Evolutionary conservation across 768 basidiomycete genomes (phyloP).

Genomic region (Suillus americanus): DNA sequence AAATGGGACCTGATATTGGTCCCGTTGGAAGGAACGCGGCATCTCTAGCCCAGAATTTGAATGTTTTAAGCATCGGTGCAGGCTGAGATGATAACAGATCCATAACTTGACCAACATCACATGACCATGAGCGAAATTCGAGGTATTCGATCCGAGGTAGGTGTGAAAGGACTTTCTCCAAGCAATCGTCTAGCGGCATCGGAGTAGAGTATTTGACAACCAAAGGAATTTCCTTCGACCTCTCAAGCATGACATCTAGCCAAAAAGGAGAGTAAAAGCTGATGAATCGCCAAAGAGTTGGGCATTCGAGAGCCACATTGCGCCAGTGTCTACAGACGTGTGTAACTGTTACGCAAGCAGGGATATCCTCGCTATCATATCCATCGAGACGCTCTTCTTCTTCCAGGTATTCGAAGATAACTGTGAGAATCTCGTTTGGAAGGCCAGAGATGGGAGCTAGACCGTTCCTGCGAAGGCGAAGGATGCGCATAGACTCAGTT

Average conservation of each 20-base stretch:
- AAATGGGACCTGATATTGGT: neutral
- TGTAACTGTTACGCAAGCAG: neutral
- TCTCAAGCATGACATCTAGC: neutral
- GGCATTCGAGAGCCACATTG: neutral
- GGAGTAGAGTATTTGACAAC: neutral
- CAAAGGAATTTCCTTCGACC: neutral
- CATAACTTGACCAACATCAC: neutral
- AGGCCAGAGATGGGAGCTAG: neutral
- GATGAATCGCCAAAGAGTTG: neutral
- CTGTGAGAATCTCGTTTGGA: neutral
- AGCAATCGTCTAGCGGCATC: neutral
- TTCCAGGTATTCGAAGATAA: neutral
- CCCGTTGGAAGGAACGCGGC: neutral
- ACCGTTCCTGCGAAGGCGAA: neutral
- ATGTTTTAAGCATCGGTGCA: neutral
- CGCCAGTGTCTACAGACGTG: constrained; percentile 1
- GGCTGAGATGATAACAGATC: neutral
- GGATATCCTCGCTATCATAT: neutral
- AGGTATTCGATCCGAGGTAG: neutral
- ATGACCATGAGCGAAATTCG: neutral
- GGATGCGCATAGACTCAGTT: neutral
- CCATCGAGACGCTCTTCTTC: neutral
- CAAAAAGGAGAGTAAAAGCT: neutral
- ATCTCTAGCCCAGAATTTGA: neutral
- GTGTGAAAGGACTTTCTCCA: neutral